Evolutionary conservation across 805 yeast genomes (phyloP).

Genomic region (Komagataella kurtzmanii): DNA sequence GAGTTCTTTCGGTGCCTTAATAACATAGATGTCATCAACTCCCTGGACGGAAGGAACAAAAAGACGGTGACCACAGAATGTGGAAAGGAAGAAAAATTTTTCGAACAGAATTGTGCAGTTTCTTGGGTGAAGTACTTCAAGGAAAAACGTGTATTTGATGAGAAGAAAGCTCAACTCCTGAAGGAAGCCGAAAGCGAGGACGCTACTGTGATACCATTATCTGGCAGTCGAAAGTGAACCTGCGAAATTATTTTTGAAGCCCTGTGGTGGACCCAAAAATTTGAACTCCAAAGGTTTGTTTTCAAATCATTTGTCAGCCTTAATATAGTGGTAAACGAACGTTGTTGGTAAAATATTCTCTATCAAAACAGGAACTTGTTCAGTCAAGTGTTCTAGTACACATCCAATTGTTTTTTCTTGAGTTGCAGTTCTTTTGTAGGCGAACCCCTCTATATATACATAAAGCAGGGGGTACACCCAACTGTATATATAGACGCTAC

Average conservation of each 20-base stretch:
- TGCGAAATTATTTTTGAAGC: background rate
- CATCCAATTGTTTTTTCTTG: too few species aligned
- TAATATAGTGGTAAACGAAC: too few species aligned
- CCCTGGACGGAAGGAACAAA: slow-evolving; percentile 40
- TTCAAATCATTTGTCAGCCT: too few species aligned
- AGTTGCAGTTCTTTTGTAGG: too few species aligned
- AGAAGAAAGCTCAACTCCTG: slow-evolving; percentile 53
- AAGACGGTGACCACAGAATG: slow-evolving; percentile 42
- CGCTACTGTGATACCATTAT: slow-evolving; percentile 21
- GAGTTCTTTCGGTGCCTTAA: slow-evolving; percentile 64
- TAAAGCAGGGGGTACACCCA: too few species aligned
- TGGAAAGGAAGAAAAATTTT: slow-evolving; percentile 37
- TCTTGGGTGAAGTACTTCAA: slow-evolving; percentile 88
- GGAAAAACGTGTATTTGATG: slow-evolving; percentile 73
- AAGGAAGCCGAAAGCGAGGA: slow-evolving; percentile 62
- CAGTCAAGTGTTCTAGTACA: too few species aligned
- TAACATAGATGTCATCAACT: slow-evolving; percentile 50
- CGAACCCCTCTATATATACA: too few species aligned
- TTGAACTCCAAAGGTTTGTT: background rate
- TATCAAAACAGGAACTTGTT: too few species aligned
- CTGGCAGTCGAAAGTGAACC: slow-evolving; percentile 12
- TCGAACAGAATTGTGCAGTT: slow-evolving; percentile 65
- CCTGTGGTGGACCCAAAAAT: too few species aligned
- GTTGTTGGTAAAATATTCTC: too few species aligned
- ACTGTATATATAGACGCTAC: too few species aligned